phyloP scores from a whole-genome alignment of 345 rosid genomes.

The Populus pruinosa region DNA sequence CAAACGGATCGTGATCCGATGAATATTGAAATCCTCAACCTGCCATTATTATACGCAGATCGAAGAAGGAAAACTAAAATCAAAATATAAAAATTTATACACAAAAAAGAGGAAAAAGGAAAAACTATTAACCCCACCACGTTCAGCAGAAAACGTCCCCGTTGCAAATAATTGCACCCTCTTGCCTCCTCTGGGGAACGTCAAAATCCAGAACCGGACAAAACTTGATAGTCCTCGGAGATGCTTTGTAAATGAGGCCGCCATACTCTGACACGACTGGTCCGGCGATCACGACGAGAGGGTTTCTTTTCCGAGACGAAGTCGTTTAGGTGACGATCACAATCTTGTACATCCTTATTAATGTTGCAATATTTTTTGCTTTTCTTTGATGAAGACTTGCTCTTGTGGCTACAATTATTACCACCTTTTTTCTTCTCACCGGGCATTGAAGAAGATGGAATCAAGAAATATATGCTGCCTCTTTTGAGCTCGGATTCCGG shows the following conservation, averaged over 20 bases:
- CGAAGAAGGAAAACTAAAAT: slow-evolving; percentile 14
- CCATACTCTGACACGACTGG: slow-evolving; percentile 52
- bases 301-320: slow-evolving; percentile 34
- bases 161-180: not conserved
- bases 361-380: slow-evolving; percentile 9
- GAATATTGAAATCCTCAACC: slow-evolving; percentile 25
- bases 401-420: not conserved
- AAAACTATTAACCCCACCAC: slow-evolving; percentile 5
- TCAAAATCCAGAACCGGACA: slow-evolving; percentile 5
- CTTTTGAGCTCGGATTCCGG: slow-evolving; percentile 85
- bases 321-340: slow-evolving; percentile 35
- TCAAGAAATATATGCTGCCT: slow-evolving; percentile 84
- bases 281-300: slow-evolving; percentile 51
- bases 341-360: not conserved
- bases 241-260: slow-evolving; percentile 76
- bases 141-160: slow-evolving; percentile 12
- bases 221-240: slow-evolving; percentile 51
- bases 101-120: slow-evolving; percentile 1
- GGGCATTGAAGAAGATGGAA: slow-evolving; percentile 58
- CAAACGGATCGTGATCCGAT: slow-evolving; percentile 4
- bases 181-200: not conserved
- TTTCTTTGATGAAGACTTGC: slow-evolving; percentile 18
- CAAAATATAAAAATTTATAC: not conserved
- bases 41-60: slow-evolving; percentile 38
- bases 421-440: slow-evolving; percentile 36